Evolutionary conservation across 495 filamentous ascomycete species (phyloP), one percentile per base, ranked within the genome.

Genomic region (Penicillium fimorum): DNA sequence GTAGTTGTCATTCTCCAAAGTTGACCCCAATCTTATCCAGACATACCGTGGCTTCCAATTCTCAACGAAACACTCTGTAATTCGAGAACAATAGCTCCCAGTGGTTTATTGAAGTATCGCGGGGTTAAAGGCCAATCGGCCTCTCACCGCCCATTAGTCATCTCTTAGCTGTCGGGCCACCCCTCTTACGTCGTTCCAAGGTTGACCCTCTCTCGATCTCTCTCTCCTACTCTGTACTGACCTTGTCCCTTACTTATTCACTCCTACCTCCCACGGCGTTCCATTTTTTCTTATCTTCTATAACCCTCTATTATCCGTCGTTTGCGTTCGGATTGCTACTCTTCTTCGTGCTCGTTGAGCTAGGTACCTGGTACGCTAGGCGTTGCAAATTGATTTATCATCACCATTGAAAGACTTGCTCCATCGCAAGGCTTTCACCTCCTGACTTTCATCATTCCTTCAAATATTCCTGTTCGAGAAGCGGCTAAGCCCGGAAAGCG

Each of bases 401-500:
- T 53, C 65, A 61, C 61, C 64, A 57, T 64, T 49, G 74, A 77
- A 78, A 73, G 75, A 76, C 80, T 82, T 82, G 79, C 79, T 75
- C 60, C 48, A 44, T 56, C 61, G 80, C 78, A 78, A 78, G 80
- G 56, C 73, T 78, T 76, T 76, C 79, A 65, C 53, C 62, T 55
- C 60, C 61, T 55, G 61, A 61, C 62, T 71, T 71, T 72, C 79
- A 83, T 67, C 59, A 83, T 83, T 83, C 68, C 73, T 70, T 77
- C 80, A 68, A 69, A 81, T 71, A 69, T 77, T 67, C 71, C 76
- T 67, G 73, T 79, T 73, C 76, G 76, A 70, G 73, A 76, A 67
- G 75, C 72, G 75, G 75, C 76, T 77, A 86, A 84, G 80, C 86
- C 87, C 84, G 87, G 85, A 82, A 79, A 96, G 83, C 88, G 91